Percentiles rank a stretch among this genome's conserved stretches.
Evolutionary conservation across 1,139 yeast genomes (phyloP).

Genomic region (Hyphopichia burtonii): DNA sequence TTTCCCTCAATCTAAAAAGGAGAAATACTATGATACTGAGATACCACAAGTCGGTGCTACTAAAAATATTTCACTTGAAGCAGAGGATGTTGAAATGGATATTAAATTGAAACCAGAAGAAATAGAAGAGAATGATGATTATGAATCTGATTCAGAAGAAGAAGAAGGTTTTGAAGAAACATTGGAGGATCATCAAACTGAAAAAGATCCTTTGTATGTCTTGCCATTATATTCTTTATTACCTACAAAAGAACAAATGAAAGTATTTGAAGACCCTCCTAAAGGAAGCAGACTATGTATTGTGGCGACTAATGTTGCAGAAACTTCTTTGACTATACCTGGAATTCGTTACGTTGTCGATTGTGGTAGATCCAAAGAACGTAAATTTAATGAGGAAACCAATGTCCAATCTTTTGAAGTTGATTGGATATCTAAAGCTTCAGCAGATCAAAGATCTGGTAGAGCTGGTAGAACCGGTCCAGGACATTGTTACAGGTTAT

Average conservation of each 20-base stretch:
- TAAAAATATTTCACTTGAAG: constrained; percentile 71
- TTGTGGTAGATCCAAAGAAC: constrained; percentile 90
- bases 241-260: constrained; percentile 94
- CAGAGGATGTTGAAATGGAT: constrained; percentile 86
- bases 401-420: constrained; percentile 93
- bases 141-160: constrained; percentile 41
- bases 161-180: constrained; percentile 93
- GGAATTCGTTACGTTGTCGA: constrained; percentile 94
- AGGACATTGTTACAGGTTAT: constrained; percentile 92
- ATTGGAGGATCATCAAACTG: constrained; percentile 72
- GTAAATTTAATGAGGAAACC: constrained; percentile 76
- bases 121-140: constrained; percentile 33
- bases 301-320: constrained; percentile 97
- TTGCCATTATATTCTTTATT: constrained; percentile 88
- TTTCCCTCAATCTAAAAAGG: constrained; percentile 31
- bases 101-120: constrained; percentile 37
- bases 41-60: constrained; percentile 50
- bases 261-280: constrained; percentile 86
- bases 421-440: constrained; percentile 93
- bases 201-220: constrained; percentile 80
- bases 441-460: constrained; percentile 94
- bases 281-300: constrained; percentile 83
- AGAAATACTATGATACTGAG: constrained; percentile 22
- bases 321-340: constrained; percentile 95
- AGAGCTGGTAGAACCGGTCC: constrained; percentile 99